Base-by-base conservation (phyloP, 345 rosid genomes). In the Eucalyptus paniculata region DNA sequence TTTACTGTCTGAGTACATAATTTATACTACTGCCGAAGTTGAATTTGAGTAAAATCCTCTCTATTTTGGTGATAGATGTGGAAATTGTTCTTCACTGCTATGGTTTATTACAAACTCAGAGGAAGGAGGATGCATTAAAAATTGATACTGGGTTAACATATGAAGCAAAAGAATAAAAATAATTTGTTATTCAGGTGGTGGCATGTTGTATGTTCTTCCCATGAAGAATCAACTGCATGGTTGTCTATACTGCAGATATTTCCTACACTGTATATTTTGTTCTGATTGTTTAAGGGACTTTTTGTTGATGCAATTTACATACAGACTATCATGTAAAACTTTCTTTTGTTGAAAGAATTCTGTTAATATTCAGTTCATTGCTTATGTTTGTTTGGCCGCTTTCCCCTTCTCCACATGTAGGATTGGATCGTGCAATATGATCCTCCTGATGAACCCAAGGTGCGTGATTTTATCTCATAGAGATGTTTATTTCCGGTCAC, bases 371-470 rank as follows among this genome's bases (percentile, higher is more conserved):
- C 30, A 86, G 28, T 56, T 30, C 45, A 37, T 77, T 77, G 5
- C 83, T 77, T 77, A 37, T 77, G 26, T 44, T 53, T 40, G 9
- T 60, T 37, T 53, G 88, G 85, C 19, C 10, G 69, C 69, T 47
- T 50, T 14, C 23, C 8, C 28, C 87, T 60, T 77, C 86, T 89
- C 54, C 67, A 45, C 90, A 47, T 93, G 92, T 88, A 98, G 99
- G 99, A 98, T 89, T 98, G 99, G 99, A 97, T 98, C 87, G 93
- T 98, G 90, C 99, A 97, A 88, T 98, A 95, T 91, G 99, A 98
- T 94, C 99, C 99, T 91, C 99, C 99, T 12, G 99, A 97, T 94
- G 97, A 97, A 91, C 97, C 99, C 90, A 93, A 96, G 99, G 97
- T 97, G 90, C 89, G 19, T 49, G 87, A 14, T 62, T n/a, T 86